A percentile compares a stretch with the other conserved stretches of the same genome.
These are phyloP conservation scores for Asterochloris erici DNA, from an alignment of 139 green algal species.

Conservation along the genomic window DNA sequence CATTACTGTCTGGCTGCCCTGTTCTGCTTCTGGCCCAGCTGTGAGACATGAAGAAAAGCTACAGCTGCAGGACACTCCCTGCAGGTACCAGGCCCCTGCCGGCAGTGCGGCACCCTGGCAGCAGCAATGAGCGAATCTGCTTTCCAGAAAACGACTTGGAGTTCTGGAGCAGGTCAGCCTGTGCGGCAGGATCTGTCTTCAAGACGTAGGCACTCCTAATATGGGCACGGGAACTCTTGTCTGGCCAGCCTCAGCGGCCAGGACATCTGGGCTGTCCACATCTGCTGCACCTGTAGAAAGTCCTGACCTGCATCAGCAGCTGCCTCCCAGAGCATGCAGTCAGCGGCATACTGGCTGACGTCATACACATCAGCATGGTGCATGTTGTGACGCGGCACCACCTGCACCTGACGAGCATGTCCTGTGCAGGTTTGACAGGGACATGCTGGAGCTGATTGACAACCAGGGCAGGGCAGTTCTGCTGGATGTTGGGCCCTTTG, in stretches of 20 bases:
- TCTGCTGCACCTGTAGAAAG: not conserved
- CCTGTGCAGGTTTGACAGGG: not conserved
- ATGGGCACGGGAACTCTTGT: not conserved
- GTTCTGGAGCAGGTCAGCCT: not conserved
- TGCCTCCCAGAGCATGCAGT: too few species aligned
- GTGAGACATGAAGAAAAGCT: too few species aligned
- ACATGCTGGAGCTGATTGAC: constrained; percentile 43
- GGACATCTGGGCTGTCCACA: not conserved
- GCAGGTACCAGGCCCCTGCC: too few species aligned
- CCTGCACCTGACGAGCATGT: not conserved
- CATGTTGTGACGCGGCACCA: not conserved
- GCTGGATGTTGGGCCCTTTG: constrained; percentile 42
- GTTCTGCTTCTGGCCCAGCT: too few species aligned
- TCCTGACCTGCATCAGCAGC: not conserved
- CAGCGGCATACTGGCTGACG: not conserved
- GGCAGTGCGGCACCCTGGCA: too few species aligned
- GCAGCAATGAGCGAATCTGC: constrained; percentile 1
- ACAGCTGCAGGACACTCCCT: too few species aligned
- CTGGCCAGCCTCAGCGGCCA: not conserved
- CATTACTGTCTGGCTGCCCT: too few species aligned
- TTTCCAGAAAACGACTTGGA: not conserved
- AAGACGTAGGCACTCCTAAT: not conserved
- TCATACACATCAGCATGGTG: not conserved
- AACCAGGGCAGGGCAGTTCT: constrained; percentile 49
- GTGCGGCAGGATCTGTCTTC: not conserved